phyloP scores from a whole-genome alignment of 23 red algal species.

The Gracilaria vermiculophylla region DNA sequence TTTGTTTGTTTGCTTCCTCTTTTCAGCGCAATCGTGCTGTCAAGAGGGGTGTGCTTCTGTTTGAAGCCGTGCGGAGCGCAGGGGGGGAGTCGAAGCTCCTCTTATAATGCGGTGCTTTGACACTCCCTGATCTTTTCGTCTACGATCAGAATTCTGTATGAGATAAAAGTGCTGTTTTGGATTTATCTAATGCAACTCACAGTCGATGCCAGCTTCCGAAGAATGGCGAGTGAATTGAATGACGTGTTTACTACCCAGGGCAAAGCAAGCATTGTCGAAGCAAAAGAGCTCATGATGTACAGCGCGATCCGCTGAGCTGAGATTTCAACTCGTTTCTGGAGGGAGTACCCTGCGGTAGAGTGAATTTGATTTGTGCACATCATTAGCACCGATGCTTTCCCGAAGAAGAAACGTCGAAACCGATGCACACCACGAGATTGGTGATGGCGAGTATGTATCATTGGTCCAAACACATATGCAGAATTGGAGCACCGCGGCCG shows the following conservation, averaged over 20 bases:
- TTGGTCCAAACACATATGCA: too few relatives aligned
- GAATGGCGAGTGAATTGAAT: background rate
- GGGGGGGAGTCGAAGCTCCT: background rate
- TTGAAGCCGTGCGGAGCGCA: background rate
- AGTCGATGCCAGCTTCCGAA: too few relatives aligned
- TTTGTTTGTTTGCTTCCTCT: too few relatives aligned
- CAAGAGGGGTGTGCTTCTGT: too few relatives aligned
- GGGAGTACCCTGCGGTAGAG: background rate
- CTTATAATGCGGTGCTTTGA: background rate
- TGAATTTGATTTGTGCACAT: background rate
- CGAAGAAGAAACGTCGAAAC: background rate
- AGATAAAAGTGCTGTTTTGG: background rate
- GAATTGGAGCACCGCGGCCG: too few relatives aligned
- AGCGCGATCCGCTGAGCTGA: background rate
- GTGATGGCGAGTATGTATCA: background rate
- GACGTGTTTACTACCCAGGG: background rate
- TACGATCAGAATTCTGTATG: too few relatives aligned
- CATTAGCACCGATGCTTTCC: too few relatives aligned
- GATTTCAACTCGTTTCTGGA: too few relatives aligned
- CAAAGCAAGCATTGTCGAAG: background rate
- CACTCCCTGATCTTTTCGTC: background rate
- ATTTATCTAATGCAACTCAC: background rate
- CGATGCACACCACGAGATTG: too few relatives aligned
- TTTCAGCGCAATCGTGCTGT: too few relatives aligned
- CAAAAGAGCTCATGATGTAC: background rate